Base-by-base conservation (phyloP, 805 yeast species). In the Metschnikowia lunata region DNA sequence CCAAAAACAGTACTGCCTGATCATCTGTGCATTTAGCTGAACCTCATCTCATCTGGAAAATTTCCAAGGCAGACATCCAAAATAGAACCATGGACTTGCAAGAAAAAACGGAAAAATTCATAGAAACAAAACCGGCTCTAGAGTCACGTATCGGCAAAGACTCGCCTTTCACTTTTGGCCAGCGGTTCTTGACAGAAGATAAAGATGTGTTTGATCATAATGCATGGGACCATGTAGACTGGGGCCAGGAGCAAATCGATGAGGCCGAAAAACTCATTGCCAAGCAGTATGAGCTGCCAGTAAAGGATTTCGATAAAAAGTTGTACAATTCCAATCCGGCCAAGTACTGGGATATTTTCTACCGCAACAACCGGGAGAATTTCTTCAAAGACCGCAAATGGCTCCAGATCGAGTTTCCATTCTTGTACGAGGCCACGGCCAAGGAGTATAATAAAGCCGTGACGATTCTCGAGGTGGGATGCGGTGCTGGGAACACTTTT, bases 401-500 rank as follows among this genome's bases (percentile, higher is more conserved):
- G 99, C 72, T 93, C 47, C 88, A 87, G 60, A 84, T 91, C 38
- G 99, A 93, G 67, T 93, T 93, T 51, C 99, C 99, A 1, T 69
- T 79, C 11, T 66, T 93, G 30, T 91, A 85, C 59, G 83, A 82
- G 48, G 85, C 88, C 6, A 88, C 96, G 4, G 55, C 54, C 13
- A 79, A 80, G 49, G 75, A 78, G 23, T 85, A 82, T 52, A 74
- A 83, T 7, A 85, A 88, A n/a, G 78, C 83, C 5, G 74, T 75
- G 18, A 80, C 83, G 3, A 83, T 93, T 30, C 74, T 93, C 43
- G 99, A 93, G 64, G 84, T 93, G 37, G 99, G 99, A 3, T 93
- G 99, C 67, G 99, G 99, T 45, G 98, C 97, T 6, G 99, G 99
- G 9, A 93, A 93, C 63, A 93, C 99, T 0, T 78, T 93, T 71